phyloP scores from a whole-genome alignment of 164 flowering plant species.

The Saururus chinensis region DNA sequence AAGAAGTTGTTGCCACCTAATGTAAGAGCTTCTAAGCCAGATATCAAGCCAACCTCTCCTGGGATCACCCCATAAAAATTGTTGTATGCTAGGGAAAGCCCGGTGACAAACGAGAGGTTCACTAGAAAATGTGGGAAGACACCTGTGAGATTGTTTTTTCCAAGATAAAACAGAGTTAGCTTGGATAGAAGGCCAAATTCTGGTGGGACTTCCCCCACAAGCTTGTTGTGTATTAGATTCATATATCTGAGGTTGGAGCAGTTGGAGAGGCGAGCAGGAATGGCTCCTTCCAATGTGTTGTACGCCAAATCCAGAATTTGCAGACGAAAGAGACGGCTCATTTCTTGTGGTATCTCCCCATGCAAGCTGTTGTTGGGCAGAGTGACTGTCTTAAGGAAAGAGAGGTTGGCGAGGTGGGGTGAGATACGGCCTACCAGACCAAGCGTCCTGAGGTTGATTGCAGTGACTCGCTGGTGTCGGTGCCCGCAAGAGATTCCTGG shows the following conservation, averaged over 20 bases:
- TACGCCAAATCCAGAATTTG: not conserved
- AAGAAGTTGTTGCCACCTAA: not conserved
- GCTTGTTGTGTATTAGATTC: not conserved
- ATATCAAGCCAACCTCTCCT: not conserved
- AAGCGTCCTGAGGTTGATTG: too few relatives aligned
- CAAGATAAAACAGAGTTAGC: not conserved
- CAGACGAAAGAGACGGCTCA: slow-evolving; percentile 51
- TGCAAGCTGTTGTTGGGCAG: too few relatives aligned
- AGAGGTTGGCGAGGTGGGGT: too few relatives aligned
- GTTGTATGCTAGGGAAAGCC: not conserved
- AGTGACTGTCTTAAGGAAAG: too few relatives aligned
- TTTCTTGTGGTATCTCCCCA: too few relatives aligned
- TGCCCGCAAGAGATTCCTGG: too few relatives aligned
- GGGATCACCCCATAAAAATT: not conserved
- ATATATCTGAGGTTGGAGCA: slow-evolving; percentile 1
- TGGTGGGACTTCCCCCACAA: slow-evolving; percentile 10
- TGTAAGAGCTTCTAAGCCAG: not conserved
- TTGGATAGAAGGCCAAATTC: slow-evolving; percentile 1
- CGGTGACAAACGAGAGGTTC: slow-evolving; percentile 1
- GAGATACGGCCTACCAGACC: too few relatives aligned
- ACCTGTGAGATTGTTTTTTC: slow-evolving; percentile 7
- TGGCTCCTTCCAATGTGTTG: slow-evolving; percentile 1
- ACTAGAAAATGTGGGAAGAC: slow-evolving; percentile 17
- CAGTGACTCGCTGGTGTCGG: too few relatives aligned
- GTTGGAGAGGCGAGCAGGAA: not conserved